Base-by-base conservation (phyloP, 1,139 yeast genomes). In the Martiniozyma asiatica region DNA sequence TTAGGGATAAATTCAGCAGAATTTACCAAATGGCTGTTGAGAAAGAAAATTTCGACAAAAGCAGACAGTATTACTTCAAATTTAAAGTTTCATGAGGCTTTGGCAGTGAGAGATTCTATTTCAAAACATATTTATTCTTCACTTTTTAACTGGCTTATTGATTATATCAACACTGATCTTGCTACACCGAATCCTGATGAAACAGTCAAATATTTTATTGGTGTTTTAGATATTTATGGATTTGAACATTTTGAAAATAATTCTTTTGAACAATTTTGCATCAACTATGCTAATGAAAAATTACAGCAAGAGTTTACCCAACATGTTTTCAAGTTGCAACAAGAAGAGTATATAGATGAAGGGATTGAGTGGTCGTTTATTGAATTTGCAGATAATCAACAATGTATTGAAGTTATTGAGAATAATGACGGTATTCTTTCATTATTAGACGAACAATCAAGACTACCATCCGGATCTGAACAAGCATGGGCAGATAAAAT, bases 331-430 rank as follows among this genome's bases (percentile, higher is more conserved):
- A 89, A 87, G 53, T 67, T 89, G 39, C 98, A 89, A 52, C 98
- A 89, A 61, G 96, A 87, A 51, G 98, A 89, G 50, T 89, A 89
- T 53, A 65, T 84, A 25, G 70, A 69, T 36, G 98, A 89, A 60
- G 82, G 87, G 47, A 87, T 89, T 38, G 93, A 89, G 55, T 89
- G 99, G 99, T 79, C 92, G 10, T 89, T 89, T 51, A 89, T 89
- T 45, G 96, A 85, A 48, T 89, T 85, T 50, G 73, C 92, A 34
- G 99, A 89, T 53, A 92, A 92, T 55, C 97, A 89, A 60, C 96
- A 96, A 6, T 89, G 98, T 59, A 92, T 92, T 48, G 79, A 79
- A 42, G 67, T 89, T 45, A 89, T 89, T 47, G 99, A 89, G 59
- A 77, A 75, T 48, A 79, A 77, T 54, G 58, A 84, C 41, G 98